Evolutionary conservation across 768 basidiomycete genomes (phyloP), one percentile per base, ranked within the genome.

Genomic region (Mycena olivaceomarginata): DNA sequence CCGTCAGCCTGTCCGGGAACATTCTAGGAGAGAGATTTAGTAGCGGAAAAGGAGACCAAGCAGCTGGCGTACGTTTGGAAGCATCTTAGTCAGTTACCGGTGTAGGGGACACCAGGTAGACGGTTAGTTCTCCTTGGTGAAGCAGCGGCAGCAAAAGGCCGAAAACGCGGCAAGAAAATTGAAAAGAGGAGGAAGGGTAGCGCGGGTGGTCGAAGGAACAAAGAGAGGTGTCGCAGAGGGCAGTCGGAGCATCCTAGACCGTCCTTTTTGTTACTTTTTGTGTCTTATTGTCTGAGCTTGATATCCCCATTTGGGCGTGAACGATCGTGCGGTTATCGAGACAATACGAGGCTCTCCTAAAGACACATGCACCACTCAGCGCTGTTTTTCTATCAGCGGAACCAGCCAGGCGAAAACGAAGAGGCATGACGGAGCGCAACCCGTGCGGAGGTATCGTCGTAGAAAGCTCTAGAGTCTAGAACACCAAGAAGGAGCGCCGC

Each of bases 1-100:
- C 82, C 83, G 56, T 83, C 82, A 41, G 67, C 73, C 43, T 80
- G 73, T n/a, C 82, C 82, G 31, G 77, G 76, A 53, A 74, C 72
- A 67, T 77, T 75, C 82, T 84, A 51, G 25, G 51, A 40, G 10
- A 57, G 10, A 57, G 7, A 57, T 11, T 77, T 22, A 77, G 76
- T 22, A 13, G n/a, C 45, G 41, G 39, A 67, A 1, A 15, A 25
- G 7, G 40, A 53, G 12, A 8, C 13, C 12, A 12, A 20, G 25
- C 16, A 53, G 20, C 25, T 16, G 18, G 60, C 76, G 59, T 31
- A 77, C 76, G 69, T 77, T 72, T 8, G 71, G 60, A 25, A 11
- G 20, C 76, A 77, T 72, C 37, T 48, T 69, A 60, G 53, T 45
- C 6, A 9, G 48, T 39, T 67, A 2, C 48, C 22, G 22, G 9